phyloP scores from a whole-genome alignment of 1,139 yeast species.

The Debaryomycetaceae sp. region DNA sequence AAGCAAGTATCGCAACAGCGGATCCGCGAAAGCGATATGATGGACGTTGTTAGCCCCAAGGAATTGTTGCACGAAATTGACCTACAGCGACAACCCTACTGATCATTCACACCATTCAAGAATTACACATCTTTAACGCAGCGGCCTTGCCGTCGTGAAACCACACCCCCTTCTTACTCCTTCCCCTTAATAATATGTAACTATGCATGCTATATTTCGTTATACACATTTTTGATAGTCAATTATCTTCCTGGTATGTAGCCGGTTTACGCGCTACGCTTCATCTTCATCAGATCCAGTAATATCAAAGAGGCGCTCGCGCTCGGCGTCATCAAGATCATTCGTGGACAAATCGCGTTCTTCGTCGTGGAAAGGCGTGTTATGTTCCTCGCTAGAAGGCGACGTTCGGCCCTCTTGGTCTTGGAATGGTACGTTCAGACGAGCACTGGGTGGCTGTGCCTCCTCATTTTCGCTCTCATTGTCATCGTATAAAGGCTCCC shows the following conservation, averaged over 20 bases:
- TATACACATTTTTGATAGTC: background rate
- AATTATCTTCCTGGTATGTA: no score
- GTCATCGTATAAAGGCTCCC: conserved; percentile 39
- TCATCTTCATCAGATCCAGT: conserved; percentile 13
- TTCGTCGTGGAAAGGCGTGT: no score
- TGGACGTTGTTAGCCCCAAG: conserved; percentile 54
- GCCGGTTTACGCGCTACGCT: background rate
- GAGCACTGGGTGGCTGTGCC: no score
- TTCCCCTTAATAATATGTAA: background rate
- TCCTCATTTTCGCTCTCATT: conserved; percentile 42
- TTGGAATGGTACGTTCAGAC: no score
- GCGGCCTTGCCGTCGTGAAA: background rate
- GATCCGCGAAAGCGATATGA: conserved; percentile 59
- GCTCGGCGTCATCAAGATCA: no score
- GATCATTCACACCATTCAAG: no score
- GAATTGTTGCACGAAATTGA: conserved; percentile 53
- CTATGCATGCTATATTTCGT: background rate
- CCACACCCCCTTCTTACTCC: background rate
- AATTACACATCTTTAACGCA: no score
- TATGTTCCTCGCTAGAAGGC: no score
- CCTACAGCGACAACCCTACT: conserved; percentile 20
- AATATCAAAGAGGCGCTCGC: conserved; percentile 27
- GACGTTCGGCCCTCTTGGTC: no score
- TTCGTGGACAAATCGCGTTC: no score
- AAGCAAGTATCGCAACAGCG: conserved; percentile 26